phyloP scores from a whole-genome alignment of 805 yeast genomes.

The Ogataea kodamae region DNA sequence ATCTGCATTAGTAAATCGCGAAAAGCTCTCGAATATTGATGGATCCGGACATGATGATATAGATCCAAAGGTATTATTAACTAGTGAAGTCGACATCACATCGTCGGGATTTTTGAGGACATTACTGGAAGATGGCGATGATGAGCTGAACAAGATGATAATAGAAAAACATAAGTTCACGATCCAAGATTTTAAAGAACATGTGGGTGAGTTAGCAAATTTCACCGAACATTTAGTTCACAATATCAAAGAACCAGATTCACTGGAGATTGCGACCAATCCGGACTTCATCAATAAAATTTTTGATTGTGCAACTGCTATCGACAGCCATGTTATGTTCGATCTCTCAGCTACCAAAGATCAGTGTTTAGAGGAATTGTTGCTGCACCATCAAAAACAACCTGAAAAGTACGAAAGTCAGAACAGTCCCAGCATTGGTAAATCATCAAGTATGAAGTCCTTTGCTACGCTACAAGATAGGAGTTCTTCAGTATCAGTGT shows the following conservation, averaged over 20 bases:
- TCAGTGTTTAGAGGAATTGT: slow-evolving; percentile 17
- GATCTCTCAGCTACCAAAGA: slow-evolving; percentile 11
- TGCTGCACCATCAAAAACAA: too few relatives aligned
- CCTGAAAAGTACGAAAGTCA: too few relatives aligned
- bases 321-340: slow-evolving; percentile 17
- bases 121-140: slow-evolving; percentile 30
- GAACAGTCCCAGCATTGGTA: too few relatives aligned
- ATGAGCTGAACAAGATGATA: slow-evolving; percentile 25
- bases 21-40: slow-evolving; percentile 17
- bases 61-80: slow-evolving; percentile 39
- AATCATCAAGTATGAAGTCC: slow-evolving; percentile 21
- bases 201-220: too few relatives aligned
- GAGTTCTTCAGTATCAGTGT: slow-evolving; percentile 3
- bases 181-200: slow-evolving; percentile 24
- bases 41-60: slow-evolving; percentile 21
- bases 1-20: slow-evolving; percentile 17
- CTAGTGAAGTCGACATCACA: slow-evolving; percentile 55
- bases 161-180: slow-evolving; percentile 20
- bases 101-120: slow-evolving; percentile 57
- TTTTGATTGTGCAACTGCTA: too few relatives aligned
- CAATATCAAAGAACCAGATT: too few relatives aligned
- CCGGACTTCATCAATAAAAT: too few relatives aligned
- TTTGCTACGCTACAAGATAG: slow-evolving; percentile 7
- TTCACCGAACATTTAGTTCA: too few relatives aligned
- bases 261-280: too few relatives aligned